Evolutionary conservation across 306 rosid genomes (phyloP).

Genomic region (Cucumis melo): DNA sequence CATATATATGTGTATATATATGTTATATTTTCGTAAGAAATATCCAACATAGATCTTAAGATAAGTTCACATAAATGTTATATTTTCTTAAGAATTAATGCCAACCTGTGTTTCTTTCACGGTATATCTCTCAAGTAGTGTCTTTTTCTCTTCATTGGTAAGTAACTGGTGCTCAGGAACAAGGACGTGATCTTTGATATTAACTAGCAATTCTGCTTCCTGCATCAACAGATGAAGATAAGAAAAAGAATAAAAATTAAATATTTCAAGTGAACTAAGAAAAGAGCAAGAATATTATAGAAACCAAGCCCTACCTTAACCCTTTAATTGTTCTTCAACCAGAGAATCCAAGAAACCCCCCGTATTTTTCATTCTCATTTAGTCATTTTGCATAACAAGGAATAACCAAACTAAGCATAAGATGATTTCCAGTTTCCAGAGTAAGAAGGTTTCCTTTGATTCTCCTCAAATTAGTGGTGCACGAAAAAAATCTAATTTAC

Average conservation of each 20-base stretch:
- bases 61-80: not conserved
- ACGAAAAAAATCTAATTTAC: not conserved
- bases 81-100: not conserved
- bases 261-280: not conserved
- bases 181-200: constrained; percentile 55
- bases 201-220: constrained; percentile 70
- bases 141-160: constrained; percentile 47
- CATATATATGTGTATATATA: too few species aligned
- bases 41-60: not conserved
- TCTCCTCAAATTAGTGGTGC: not conserved
- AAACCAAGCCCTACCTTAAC: not conserved
- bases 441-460: not conserved
- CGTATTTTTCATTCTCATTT: not conserved
- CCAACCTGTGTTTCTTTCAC: constrained; percentile 80
- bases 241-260: not conserved
- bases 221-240: constrained; percentile 10
- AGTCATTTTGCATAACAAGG: not conserved
- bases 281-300: not conserved
- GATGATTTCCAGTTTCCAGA: not conserved
- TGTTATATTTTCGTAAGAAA: too few species aligned
- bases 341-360: not conserved
- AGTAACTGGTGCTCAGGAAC: constrained; percentile 81
- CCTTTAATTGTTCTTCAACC: not conserved
- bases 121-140: constrained; percentile 69
- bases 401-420: not conserved